Base-by-base conservation (phyloP, 306 rosid genomes). In the Acacia melanoxylon region DNA sequence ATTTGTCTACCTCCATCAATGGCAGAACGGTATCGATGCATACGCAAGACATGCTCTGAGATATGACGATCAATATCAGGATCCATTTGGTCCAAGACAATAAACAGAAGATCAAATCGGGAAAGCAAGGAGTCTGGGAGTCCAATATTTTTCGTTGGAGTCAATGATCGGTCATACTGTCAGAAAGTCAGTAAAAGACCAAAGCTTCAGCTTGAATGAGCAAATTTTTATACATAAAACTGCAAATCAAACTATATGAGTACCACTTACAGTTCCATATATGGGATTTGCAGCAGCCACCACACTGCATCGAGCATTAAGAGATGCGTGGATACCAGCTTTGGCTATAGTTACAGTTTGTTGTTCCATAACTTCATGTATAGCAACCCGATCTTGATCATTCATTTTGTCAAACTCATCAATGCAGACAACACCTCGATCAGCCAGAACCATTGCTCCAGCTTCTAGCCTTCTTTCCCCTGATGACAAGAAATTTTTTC, bases 261-360 rank as follows among this genome's bases (percentile, higher is more conserved):
- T 46, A 67, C 62, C 80, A 89, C 96, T 91, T 87, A 93, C 99
- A 82, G 97, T 91, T 86, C 99, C 99, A 90, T 95, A 95, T 79
- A 95, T 95, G 83, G 99, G 99, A 90, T 95, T 95, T 77, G 99
- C 99, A 58, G 99, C 99, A 78, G 99, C 99, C 68, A 95, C 97
- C 86, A 93, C 99, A 85, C 99, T 95, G 89, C 99, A 95, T 25
- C 99, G 89, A 14, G 99, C 99, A 80, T 95, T 95, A 46, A 95
- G 92, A 45, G 99, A 95, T 68, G 99, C 99, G 83, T 95, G 99
- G 86, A 95, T 95, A 70, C 99, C 99, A 49, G 99, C 99, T 91
- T 95, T 95, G 83, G 99, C 98, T 52, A 95, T 95, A 66, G 99
- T 95, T 46, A 95, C 99, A 33, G 99, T 95, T 88, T 95, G 99